Evolutionary conservation across 805 yeast genomes (phyloP).

Genomic region (Yarrowia bubula): DNA sequence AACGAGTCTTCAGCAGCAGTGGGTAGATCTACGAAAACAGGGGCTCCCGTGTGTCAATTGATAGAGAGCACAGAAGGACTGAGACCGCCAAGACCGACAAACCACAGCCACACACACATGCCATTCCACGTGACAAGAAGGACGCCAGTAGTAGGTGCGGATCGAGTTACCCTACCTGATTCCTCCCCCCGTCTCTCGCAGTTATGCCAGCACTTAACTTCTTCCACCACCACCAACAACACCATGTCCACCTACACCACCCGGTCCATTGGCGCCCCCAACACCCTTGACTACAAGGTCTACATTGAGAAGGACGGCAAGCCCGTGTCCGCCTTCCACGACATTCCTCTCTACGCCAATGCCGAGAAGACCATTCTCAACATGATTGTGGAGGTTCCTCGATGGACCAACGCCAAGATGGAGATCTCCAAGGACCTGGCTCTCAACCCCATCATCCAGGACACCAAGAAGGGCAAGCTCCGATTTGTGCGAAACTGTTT

Average conservation of each 20-base stretch:
- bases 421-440: conserved; percentile 83
- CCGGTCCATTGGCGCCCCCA: conserved; percentile 93
- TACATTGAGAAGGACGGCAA: conserved; percentile 90
- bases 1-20: not conserved
- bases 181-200: not conserved
- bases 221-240: not conserved
- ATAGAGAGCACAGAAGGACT: not conserved
- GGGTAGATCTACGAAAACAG: too few relatives aligned
- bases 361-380: conserved; percentile 83
- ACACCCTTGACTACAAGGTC: conserved; percentile 91
- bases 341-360: conserved; percentile 88
- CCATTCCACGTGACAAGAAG: not conserved
- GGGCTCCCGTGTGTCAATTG: not conserved
- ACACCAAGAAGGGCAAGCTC: conserved; percentile 93
- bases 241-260: conserved; percentile 53
- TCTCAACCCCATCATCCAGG: conserved; percentile 94
- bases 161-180: conserved; percentile 12
- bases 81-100: not conserved
- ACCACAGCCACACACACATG: not conserved
- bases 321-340: conserved; percentile 94
- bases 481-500: conserved; percentile 96
- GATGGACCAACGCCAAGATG: conserved; percentile 97
- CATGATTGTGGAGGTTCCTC: conserved; percentile 95
- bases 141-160: not conserved
- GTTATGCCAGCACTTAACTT: not conserved